Evolutionary conservation across 768 basidiomycete genomes (phyloP), one percentile per base, ranked within the genome.

Genomic region (Cystobasidium tubakii): DNA sequence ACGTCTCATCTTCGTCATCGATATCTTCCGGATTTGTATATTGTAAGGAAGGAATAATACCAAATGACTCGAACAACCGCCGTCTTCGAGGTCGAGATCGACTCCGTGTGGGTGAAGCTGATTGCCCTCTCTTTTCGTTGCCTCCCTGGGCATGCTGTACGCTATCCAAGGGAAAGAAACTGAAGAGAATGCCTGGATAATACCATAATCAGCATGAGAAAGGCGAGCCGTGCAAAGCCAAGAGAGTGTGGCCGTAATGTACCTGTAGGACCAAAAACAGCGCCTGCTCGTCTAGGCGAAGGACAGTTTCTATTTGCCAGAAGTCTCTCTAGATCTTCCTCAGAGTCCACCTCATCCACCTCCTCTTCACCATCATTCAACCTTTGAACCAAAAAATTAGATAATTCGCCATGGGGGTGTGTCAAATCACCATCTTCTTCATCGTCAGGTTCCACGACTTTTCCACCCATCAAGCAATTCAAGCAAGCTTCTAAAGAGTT

Each of bases 41-140:
- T 29, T 70, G 66, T 25, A 54, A 19, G 23, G 57, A 29, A 9
- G 55, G 34, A 7, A 75, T 50, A 27, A 67, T 66, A 6, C 74
- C 74, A 36, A 75, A 75, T 3, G 74, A 70, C 33, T 75, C 74
- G 70, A 75, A 75, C 1, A 75, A 34, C 9, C 53, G 71, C 9
- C 73, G 2, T 27, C 66, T 36, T 23, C 39, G 44, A 25, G 36
- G 50, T 1, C 70, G 36, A 15, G 44, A 34, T 15, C 43, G 29
- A 19, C 43, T 39, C n/a, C 33, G 9, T 25, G 31, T 39, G 29
- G 74, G 69, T n/a, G 74, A 75, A 12, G 34, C 54, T 13, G 74
- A 75, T 34, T 54, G 13, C 17, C 33, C 33, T n/a, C 70, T 13
- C 60, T 67, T 62, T 17, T 70, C 57, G 34, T 10, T 13, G 13